These are phyloP conservation scores for Babesia bovis DNA, from an alignment of 169 alveolate species.

Conservation along the genomic window DNA sequence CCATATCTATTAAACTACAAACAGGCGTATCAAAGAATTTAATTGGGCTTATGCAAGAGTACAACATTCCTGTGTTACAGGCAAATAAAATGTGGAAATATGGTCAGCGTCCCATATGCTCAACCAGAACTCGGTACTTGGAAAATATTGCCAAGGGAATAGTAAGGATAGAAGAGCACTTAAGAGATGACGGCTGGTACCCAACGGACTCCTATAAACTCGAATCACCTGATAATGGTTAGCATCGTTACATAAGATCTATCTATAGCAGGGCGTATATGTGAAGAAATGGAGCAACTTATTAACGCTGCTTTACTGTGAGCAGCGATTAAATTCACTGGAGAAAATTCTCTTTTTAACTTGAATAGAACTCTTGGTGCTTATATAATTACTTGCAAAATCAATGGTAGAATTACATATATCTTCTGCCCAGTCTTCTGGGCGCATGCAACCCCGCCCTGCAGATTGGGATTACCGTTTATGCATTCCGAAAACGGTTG, in stretches of 20 bases:
- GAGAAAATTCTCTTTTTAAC: conserved; percentile 3
- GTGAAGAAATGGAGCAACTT: conserved; percentile 27
- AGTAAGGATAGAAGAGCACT: conserved; percentile 36
- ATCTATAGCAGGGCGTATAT: neutral
- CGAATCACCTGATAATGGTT: conserved; percentile 7
- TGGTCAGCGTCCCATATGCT: conserved; percentile 38
- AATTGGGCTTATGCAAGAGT: conserved; percentile 61
- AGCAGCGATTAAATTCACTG: conserved; percentile 4
- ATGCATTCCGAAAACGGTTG: neutral
- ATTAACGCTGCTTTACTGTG: conserved; percentile 15
- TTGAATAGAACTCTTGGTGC: neutral
- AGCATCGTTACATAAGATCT: neutral
- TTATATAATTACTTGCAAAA: neutral
- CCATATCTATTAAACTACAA: neutral
- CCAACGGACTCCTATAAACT: conserved; percentile 33
- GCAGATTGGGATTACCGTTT: neutral
- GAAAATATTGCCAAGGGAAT: conserved; percentile 34
- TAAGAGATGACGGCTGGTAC: conserved; percentile 53
- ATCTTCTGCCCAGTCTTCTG: conserved; percentile 1
- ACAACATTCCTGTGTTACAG: neutral
- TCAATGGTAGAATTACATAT: neutral
- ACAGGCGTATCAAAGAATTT: conserved; percentile 40
- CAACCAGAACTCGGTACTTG: conserved; percentile 22
- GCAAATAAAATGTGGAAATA: conserved; percentile 7
- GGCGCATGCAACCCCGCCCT: conserved; percentile 8